phyloP scores from a whole-genome alignment of 1,139 yeast genomes.

The Pichia sp. region DNA sequence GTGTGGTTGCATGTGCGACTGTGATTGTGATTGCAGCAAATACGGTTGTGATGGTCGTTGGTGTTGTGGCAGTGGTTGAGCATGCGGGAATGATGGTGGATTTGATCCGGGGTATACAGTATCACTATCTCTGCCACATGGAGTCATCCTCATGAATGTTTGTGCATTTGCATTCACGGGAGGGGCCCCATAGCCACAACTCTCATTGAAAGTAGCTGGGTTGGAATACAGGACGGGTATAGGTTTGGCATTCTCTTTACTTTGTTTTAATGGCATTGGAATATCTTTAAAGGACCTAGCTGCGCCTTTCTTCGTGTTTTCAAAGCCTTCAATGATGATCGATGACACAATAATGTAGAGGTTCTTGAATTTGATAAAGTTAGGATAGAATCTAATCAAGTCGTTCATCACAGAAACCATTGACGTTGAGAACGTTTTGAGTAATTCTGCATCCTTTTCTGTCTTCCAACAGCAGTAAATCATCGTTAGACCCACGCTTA shows the following conservation, averaged over 20 bases:
- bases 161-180: too few species aligned
- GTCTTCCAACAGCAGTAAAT: constrained; percentile 20
- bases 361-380: constrained; percentile 15
- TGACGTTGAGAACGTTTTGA: constrained; percentile 12
- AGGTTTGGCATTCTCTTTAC: background rate
- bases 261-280: background rate
- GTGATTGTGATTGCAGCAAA: too few species aligned
- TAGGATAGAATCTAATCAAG: constrained; percentile 13
- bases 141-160: too few species aligned
- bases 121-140: too few species aligned
- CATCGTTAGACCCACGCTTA: constrained; percentile 19
- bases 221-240: too few species aligned
- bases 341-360: constrained; percentile 16
- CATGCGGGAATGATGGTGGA: too few species aligned
- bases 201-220: too few species aligned
- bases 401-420: constrained; percentile 15
- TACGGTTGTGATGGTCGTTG: too few species aligned
- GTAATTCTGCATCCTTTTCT: constrained; percentile 12
- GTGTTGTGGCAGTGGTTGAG: too few species aligned
- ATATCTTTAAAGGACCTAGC: background rate
- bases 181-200: too few species aligned
- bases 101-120: too few species aligned
- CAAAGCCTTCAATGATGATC: constrained; percentile 14
- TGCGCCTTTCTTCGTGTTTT: constrained; percentile 1
- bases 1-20: too few species aligned